Evolutionary conservation across 179 eudicot genomes (phyloP).

Genomic region (Silene noctiflora): DNA sequence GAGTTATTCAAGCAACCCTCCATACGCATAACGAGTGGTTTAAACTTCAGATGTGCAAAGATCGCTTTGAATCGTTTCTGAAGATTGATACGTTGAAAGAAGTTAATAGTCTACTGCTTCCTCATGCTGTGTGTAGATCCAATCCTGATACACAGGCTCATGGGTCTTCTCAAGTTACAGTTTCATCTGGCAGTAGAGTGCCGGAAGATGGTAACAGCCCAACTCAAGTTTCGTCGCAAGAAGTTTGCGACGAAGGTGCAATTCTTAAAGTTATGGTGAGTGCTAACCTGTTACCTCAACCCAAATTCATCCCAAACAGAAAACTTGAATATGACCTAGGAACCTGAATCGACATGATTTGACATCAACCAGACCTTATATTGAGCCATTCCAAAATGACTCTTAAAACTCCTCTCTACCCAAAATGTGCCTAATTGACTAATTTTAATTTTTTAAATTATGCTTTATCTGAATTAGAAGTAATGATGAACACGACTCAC

Average conservation of each 20-base stretch:
- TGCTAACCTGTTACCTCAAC: not conserved
- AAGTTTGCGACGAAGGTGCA: constrained; percentile 70
- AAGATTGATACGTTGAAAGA: constrained; percentile 71
- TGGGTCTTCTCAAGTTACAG: constrained; percentile 62
- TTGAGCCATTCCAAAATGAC: not conserved
- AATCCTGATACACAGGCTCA: constrained; percentile 39
- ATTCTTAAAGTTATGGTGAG: constrained; percentile 94
- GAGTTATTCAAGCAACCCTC: constrained; percentile 66
- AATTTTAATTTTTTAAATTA: no score
- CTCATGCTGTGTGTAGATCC: constrained; percentile 43
- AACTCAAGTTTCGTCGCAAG: constrained; percentile 56
- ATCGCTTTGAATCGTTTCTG: constrained; percentile 73
- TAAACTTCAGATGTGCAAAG: constrained; percentile 89
- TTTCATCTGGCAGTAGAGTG: constrained; percentile 53
- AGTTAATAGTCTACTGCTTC: constrained; percentile 40
- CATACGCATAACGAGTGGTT: constrained; percentile 81
- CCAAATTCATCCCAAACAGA: not conserved
- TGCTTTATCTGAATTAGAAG: not conserved
- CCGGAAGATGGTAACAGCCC: constrained; percentile 74
- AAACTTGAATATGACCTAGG: not conserved
- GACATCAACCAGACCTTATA: not conserved
- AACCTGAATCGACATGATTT: not conserved
- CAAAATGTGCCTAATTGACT: not conserved
- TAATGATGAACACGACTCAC: not conserved
- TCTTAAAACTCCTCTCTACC: not conserved